These are phyloP conservation scores for Paspalum notatum DNA, from an alignment of 176 grass and related monocot species.

Conservation along the genomic window DNA sequence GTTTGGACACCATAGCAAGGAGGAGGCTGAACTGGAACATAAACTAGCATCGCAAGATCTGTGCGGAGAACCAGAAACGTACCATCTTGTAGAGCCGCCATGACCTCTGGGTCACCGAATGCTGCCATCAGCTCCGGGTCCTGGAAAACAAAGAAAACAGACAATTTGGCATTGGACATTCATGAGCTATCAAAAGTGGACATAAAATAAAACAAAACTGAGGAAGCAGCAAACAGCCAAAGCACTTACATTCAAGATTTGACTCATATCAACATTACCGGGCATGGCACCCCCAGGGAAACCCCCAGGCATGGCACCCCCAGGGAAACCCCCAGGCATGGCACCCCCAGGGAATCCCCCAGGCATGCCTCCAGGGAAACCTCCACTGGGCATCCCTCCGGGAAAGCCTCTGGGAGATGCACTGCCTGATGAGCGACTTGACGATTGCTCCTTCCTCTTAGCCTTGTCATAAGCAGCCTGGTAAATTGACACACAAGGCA, in stretches of 20 bases:
- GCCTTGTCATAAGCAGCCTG: slow-evolving; percentile 98
- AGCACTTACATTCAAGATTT: slow-evolving; percentile 84
- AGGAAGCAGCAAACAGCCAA: neutral
- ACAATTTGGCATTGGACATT: neutral
- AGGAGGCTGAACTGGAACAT: neutral
- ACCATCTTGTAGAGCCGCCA: slow-evolving; percentile 95
- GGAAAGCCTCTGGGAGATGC: slow-evolving; percentile 44
- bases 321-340: slow-evolving; percentile 47
- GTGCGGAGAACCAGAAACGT: slow-evolving; percentile 25
- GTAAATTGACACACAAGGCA: slow-evolving; percentile 28
- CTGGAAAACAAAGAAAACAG: slow-evolving; percentile 47
- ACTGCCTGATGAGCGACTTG: slow-evolving; percentile 58
- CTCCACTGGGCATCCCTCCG: slow-evolving; percentile 53
- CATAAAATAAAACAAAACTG: neutral
- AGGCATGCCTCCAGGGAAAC: slow-evolving; percentile 71
- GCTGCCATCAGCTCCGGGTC: slow-evolving; percentile 89
- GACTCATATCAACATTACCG: slow-evolving; percentile 81
- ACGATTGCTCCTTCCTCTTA: slow-evolving; percentile 82
- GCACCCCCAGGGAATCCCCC: slow-evolving; percentile 45
- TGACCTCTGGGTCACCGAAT: slow-evolving; percentile 87
- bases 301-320: slow-evolving; percentile 59
- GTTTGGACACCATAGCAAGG: neutral
- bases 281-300: slow-evolving; percentile 56
- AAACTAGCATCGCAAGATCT: slow-evolving; percentile 2
- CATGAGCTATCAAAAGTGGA: neutral